Conservation (phyloP, 2,329 filamentous ascomycete genomes). For the Colletotrichum destructivum region DNA sequence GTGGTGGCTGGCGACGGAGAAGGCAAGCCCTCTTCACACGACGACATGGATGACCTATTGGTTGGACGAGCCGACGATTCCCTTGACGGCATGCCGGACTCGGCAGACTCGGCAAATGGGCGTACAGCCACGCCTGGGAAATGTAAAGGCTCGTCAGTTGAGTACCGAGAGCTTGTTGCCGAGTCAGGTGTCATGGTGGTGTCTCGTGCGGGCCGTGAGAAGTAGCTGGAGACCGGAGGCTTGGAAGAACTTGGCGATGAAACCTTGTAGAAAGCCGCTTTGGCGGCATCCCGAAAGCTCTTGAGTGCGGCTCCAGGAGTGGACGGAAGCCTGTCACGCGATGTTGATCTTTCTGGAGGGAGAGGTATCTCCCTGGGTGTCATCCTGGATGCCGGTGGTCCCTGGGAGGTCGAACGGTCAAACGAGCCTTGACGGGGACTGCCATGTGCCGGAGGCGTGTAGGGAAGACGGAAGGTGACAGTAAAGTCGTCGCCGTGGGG, state of each 20-base stretch:
- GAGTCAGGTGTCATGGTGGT: constrained; percentile 32
- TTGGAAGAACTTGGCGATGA: constrained; percentile 38
- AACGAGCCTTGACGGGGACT: constrained; percentile 25
- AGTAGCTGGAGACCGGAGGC: constrained; percentile 36
- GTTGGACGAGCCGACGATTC: constrained; percentile 40
- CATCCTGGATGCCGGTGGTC: constrained; percentile 6
- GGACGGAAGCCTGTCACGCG: constrained; percentile 16
- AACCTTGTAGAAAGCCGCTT: constrained; percentile 50
- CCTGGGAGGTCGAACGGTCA: constrained; percentile 26
- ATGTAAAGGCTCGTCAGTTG: constrained; percentile 16
- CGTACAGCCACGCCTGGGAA: constrained; percentile 10
- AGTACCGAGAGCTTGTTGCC: constrained; percentile 37
- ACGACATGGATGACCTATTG: constrained; percentile 46
- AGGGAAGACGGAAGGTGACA: constrained; percentile 36
- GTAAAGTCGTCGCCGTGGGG: constrained; percentile 26
- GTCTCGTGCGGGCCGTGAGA: constrained; percentile 26
- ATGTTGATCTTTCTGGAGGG: constrained; percentile 8
- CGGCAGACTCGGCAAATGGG: constrained; percentile 22
- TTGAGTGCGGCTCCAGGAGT: constrained; percentile 28
- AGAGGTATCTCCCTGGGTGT: constrained; percentile 18
- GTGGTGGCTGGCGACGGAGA: constrained; percentile 55
- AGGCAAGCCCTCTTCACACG: constrained; percentile 54
- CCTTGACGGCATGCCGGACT: constrained; percentile 21
- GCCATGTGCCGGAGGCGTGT: constrained; percentile 32
- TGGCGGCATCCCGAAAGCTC: constrained; percentile 55